Evolutionary conservation across 2,329 filamentous ascomycete genomes (phyloP), one percentile per base, ranked within the genome.

Genomic region (Alternaria tenuissima): DNA sequence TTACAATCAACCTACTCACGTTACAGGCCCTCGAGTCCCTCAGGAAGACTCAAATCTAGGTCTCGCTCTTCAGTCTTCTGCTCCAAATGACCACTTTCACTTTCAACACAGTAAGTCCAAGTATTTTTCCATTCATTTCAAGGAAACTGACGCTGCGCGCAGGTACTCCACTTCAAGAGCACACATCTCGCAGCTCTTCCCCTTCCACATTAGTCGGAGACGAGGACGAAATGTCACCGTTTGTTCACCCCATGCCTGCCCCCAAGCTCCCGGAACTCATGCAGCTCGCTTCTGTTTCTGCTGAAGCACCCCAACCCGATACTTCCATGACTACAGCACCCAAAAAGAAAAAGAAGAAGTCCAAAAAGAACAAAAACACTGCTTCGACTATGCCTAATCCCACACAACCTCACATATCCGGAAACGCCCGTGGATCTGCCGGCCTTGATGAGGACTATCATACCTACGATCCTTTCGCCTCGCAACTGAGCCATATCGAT

Each of bases 321-420:
- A 22, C 43, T 32, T 18, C 39, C 8, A 36, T 42, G 34, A 34
- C 39, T 7, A 56, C 48, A 9, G 36, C 60, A n/a, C 39, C 56
- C 8, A 63, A 63, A 41, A 58, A 59, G 43, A 68, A 66, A 54
- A 72, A 70, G 55, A 72, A 74, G 61, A 68, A 70, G 47, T 71
- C 67, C 14, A 70, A 65, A 43, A 70, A 69, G 38, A 77, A 75
- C 67, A 84, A 83, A 77, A 84, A 83, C 80, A 68, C 64, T 30
- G 32, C 44, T 16, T 16, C 55, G 4, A 18, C 18, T 46, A 26
- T 41, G 7, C 22, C 38, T 44, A 22, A 55, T 22, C 3, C 20
- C 34, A 8, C 26, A 5, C 18, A 51, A 9, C 16, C 53, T 24
- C 12, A 12, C 4, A 5, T 24, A 20, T 36, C n/a, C 11, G 22